Base-by-base conservation (phyloP, 768 basidiomycete species). In the Chalciporus pseudorubinellus region DNA sequence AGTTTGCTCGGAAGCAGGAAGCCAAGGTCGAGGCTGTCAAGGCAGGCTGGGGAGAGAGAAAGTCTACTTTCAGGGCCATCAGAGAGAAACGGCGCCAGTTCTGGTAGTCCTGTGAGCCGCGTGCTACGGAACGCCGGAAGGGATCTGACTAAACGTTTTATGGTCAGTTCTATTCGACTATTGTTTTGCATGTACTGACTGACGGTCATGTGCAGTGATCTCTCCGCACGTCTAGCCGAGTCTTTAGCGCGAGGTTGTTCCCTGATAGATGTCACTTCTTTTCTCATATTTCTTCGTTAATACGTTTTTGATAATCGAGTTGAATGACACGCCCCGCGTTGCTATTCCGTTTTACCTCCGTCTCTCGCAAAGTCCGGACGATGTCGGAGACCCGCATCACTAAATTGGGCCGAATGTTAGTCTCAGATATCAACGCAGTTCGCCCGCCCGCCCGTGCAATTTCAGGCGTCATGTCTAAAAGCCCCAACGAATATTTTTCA, bases 31-130 rank as follows among this genome's bases (percentile, higher is more conserved):
- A 70, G 48, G 69, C 64, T 46, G 64, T 70, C 26, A 74, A 81
- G 55, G 78, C 72, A 22, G 72, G 74, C 53, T 92, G 91, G 90
- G 84, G 87, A 20, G 85, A 90, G 70, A 77, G 78, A 63, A 84
- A 84, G 68, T 59, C 75, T 39, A 72, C 84, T 49, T 73, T 79
- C 5, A 76, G 74, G 66, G 84, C 84, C n/a, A 81, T 91, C 44
- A 71, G 77, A 58, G 74, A 74, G 63, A 88, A 84, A 68, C 77
- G 89, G 57, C 80, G 79, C 58, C 78, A 82, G 64, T 77, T 85
- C 62, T 92, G 90, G 90, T 92, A 76, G 74, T 60, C 34, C n/a
- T n/a, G 34, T 36, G 34, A 36, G 34, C 4, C 34, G 34, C 34
- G n/a, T 36, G 34, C 34, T 36, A 36, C 31, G 10, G 33, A n/a